These are phyloP conservation scores for Pholiota conissans DNA, from an alignment of 768 basidiomycete species.

Conservation along the genomic window DNA sequence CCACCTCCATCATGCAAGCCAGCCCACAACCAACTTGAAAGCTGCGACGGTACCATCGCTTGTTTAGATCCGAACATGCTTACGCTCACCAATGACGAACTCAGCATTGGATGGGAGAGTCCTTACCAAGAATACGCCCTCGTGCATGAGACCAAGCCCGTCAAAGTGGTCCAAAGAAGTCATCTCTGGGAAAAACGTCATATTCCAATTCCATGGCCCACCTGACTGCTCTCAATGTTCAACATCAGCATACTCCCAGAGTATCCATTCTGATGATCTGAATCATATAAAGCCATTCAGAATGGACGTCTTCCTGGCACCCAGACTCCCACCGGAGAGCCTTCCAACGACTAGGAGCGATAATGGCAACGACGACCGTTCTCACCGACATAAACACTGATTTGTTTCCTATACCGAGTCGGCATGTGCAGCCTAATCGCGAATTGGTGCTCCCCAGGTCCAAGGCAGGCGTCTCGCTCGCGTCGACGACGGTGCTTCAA, in stretches of 20 bases:
- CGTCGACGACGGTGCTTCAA: conserved; percentile 11
- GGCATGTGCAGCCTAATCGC: neutral
- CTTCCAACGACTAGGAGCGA: too few species aligned
- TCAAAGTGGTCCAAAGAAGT: neutral
- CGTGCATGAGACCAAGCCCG: conserved; percentile 5
- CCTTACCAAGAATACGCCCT: neutral
- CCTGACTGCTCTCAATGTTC: neutral
- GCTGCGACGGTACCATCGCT: neutral
- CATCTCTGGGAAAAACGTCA: neutral
- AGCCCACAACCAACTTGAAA: neutral
- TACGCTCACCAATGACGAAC: neutral
- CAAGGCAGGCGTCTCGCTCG: conserved; percentile 11
- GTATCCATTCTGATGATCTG: neutral
- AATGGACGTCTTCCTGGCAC: neutral
- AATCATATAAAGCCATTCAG: neutral
- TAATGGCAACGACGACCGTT: too few species aligned
- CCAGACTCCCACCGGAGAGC: neutral
- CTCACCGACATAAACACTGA: conserved; percentile 8
- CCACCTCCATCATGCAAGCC: neutral
- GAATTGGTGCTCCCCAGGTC: conserved; percentile 8
- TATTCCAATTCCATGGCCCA: neutral
- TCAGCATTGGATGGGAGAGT: neutral
- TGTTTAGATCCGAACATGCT: neutral
- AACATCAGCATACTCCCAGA: too few species aligned
- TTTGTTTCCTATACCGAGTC: conserved; percentile 14